Conservation (phyloP, 1,284 basidiomycete genomes). For the Apiotrichum porosum region DNA sequence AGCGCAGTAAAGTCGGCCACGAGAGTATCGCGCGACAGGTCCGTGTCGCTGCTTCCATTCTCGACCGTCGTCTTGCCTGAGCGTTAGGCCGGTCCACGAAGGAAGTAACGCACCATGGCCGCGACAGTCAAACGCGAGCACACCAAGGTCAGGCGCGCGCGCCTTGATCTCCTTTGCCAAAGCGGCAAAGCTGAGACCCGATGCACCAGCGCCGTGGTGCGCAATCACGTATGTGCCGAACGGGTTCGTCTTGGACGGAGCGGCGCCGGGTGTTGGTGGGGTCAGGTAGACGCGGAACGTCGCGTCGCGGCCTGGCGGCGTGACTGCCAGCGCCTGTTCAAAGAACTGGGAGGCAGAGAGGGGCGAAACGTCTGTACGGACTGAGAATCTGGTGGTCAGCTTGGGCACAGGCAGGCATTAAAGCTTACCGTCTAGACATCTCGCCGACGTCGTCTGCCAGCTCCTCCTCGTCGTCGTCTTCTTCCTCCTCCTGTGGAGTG, state of each 20-base stretch:
- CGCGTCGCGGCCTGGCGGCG: conserved; percentile 58
- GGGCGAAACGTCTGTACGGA: conserved; percentile 55
- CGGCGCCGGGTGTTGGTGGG: conserved; percentile 23
- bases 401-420: not conserved
- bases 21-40: conserved; percentile 68
- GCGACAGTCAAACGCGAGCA: conserved; percentile 77
- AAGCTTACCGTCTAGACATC: conserved; percentile 51
- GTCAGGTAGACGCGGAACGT: conserved; percentile 75
- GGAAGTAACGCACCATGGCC: conserved; percentile 67
- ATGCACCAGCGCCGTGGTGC: conserved; percentile 92
- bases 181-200: conserved; percentile 81
- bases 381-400: conserved; percentile 50
- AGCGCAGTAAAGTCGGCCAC: conserved; percentile 66
- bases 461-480: conserved; percentile 56
- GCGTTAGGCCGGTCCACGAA: not conserved
- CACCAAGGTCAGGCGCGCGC: conserved; percentile 69
- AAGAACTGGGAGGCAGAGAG: conserved; percentile 73
- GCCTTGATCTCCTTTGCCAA: conserved; percentile 71
- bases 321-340: conserved; percentile 66
- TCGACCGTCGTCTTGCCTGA: conserved; percentile 57
- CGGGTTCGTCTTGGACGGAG: conserved; percentile 19
- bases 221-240: conserved; percentile 70
- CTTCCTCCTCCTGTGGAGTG: conserved; percentile 1
- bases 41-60: conserved; percentile 50
- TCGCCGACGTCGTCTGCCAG: conserved; percentile 59